Evolutionary conservation across 257 asterid genomes (phyloP).

Genomic region (Lantana camara): DNA sequence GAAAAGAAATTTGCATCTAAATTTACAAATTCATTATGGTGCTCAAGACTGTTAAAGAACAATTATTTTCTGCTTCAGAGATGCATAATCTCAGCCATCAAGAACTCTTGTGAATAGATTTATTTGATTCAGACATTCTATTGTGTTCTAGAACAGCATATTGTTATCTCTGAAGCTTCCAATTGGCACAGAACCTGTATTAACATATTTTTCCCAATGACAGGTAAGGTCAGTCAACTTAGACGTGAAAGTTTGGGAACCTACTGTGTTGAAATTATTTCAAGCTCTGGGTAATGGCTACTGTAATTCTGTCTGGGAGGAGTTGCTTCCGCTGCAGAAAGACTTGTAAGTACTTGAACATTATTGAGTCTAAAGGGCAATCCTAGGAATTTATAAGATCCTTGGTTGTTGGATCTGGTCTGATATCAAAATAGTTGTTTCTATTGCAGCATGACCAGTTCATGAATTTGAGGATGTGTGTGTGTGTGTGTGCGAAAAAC

Average conservation of each 20-base stretch:
- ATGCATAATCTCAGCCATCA: background rate
- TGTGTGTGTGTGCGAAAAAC: too few relatives aligned
- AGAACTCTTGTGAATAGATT: conserved; percentile 11
- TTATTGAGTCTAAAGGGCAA: conserved; percentile 5
- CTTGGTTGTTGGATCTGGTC: background rate
- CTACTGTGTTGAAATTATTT: conserved; percentile 76
- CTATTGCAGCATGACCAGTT: background rate
- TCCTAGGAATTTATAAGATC: background rate
- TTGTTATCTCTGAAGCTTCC: conserved; percentile 5
- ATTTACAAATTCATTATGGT: background rate
- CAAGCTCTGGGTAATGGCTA: conserved; percentile 78
- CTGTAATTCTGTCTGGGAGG: conserved; percentile 96
- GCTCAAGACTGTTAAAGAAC: background rate
- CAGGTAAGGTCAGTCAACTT: conserved; percentile 93
- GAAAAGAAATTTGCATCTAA: conserved; percentile 12
- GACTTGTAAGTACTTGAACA: conserved; percentile 55
- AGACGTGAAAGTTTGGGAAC: conserved; percentile 97
- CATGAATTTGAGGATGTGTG: too few relatives aligned
- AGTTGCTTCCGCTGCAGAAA: conserved; percentile 59
- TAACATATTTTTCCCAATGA: conserved; percentile 29
- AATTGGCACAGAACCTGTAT: conserved; percentile 3
- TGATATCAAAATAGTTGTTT: conserved; percentile 8
- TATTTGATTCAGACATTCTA: background rate
- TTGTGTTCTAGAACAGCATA: conserved; percentile 7
- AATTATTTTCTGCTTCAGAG: conserved; percentile 9